These are phyloP conservation scores for Boletus reticuloceps DNA, from an alignment of 768 basidiomycete species.

Conservation along the genomic window DNA sequence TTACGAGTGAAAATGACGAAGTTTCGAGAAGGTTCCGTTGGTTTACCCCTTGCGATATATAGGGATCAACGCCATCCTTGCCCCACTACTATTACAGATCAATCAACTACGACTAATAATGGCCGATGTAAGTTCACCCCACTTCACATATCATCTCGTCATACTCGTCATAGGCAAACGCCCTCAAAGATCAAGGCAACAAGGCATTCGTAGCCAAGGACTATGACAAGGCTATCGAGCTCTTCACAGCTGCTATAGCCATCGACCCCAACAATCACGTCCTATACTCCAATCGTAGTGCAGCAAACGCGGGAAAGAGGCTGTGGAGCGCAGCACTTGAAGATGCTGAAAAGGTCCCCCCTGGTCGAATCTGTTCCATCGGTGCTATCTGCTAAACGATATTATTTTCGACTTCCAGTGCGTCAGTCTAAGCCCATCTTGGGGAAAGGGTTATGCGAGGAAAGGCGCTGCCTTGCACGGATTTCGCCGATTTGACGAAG, in stretches of 20 bases:
- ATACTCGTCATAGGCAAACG: constrained; percentile 38
- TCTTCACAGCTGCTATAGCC: constrained; percentile 79
- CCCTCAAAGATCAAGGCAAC: constrained; percentile 91
- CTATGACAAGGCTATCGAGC: constrained; percentile 82
- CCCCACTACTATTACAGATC: not conserved
- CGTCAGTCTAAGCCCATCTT: constrained; percentile 71
- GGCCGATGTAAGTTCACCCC: constrained; percentile 33
- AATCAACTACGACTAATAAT: constrained; percentile 19
- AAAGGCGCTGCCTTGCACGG: constrained; percentile 95
- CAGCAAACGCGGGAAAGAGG: constrained; percentile 84
- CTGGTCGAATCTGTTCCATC: not conserved
- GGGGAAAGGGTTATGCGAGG: constrained; percentile 89
- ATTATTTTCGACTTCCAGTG: constrained; percentile 47
- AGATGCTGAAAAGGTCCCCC: constrained; percentile 83
- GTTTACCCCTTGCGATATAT: constrained; percentile 12
- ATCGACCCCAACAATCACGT: constrained; percentile 85
- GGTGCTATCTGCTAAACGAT: constrained; percentile 1
- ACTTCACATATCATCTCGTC: constrained; percentile 17
- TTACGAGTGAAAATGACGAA: constrained; percentile 7
- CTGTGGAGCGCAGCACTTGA: constrained; percentile 72
- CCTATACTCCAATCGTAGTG: constrained; percentile 90
- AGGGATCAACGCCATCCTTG: constrained; percentile 1
- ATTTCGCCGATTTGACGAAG: constrained; percentile 71
- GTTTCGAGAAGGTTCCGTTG: constrained; percentile 32
- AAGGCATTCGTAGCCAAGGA: constrained; percentile 94